Conservation (phyloP, 176 grass and related monocot genomes). For the Aegilops speltoides region DNA sequence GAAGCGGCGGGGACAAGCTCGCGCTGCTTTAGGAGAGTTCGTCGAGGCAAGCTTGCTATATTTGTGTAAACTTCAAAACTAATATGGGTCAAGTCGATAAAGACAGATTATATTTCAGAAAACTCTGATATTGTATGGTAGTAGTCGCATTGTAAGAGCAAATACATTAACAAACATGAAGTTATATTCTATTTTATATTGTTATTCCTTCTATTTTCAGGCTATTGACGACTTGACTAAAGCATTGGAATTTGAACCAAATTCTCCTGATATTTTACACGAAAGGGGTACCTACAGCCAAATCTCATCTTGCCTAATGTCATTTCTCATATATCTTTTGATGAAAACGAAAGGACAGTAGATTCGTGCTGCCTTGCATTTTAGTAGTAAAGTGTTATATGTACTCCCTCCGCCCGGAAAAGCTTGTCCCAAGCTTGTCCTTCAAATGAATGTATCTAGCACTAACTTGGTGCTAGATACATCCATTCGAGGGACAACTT, state of each 20-base stretch:
- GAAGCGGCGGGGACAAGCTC: slow-evolving; percentile 94
- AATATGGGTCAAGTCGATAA: not conserved
- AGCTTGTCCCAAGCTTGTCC: too few relatives aligned
- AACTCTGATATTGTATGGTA: not conserved
- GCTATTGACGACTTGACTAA: slow-evolving; percentile 90
- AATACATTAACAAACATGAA: slow-evolving; percentile 15
- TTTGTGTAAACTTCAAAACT: slow-evolving; percentile 32
- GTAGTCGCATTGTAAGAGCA: not conserved
- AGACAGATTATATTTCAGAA: not conserved
- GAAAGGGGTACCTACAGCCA: slow-evolving; percentile 61
- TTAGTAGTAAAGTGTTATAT: slow-evolving; percentile 14
- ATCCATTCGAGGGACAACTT: too few relatives aligned
- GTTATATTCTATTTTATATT: slow-evolving; percentile 11
- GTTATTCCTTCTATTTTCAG: slow-evolving; percentile 42
- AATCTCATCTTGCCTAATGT: slow-evolving; percentile 21
- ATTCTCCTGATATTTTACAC: slow-evolving; percentile 96
- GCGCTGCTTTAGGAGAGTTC: slow-evolving; percentile 97
- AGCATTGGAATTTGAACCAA: slow-evolving; percentile 92
- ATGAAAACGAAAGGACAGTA: not conserved
- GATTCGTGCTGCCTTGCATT: slow-evolving; percentile 1
- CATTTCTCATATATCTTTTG: slow-evolving; percentile 20
- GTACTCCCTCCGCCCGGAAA: too few relatives aligned
- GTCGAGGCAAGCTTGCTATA: slow-evolving; percentile 46
- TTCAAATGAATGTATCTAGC: too few relatives aligned
- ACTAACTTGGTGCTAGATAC: too few relatives aligned